Conservation (phyloP, 1,284 basidiomycete genomes). For the Fomitopsis betulina region DNA sequence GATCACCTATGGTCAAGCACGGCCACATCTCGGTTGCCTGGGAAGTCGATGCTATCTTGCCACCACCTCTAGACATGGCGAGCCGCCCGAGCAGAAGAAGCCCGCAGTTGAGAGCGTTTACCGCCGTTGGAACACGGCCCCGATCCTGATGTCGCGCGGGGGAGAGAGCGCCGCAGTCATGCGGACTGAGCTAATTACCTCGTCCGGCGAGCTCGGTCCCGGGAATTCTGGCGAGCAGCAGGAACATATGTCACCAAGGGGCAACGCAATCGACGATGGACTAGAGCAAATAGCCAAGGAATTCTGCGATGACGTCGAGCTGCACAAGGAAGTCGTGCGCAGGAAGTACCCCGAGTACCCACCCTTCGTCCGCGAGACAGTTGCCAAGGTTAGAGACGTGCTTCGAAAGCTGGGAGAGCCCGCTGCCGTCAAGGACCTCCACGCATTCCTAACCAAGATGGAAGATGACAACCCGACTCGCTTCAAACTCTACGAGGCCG, state of each 20-base stretch:
- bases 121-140: too few relatives aligned
- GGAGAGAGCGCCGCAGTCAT: too few relatives aligned
- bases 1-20: neutral
- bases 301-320: neutral
- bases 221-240: too few relatives aligned
- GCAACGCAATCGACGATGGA: too few relatives aligned
- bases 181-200: too few relatives aligned
- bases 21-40: too few relatives aligned
- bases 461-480: conserved; percentile 16
- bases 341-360: neutral
- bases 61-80: too few relatives aligned
- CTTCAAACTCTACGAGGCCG: conserved; percentile 26
- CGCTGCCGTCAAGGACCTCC: conserved; percentile 14
- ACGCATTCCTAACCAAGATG: conserved; percentile 5
- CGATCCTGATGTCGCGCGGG: too few relatives aligned
- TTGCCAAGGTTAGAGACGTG: neutral
- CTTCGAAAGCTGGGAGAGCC: conserved; percentile 9
- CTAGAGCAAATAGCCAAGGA: neutral
- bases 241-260: neutral
- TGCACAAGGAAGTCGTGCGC: neutral
- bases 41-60: too few relatives aligned
- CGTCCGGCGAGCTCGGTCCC: too few relatives aligned
- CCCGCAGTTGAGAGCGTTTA: too few relatives aligned
- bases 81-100: too few relatives aligned
- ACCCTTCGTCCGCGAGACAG: neutral